phyloP scores from a whole-genome alignment of 1,284 basidiomycete genomes.

The Ustanciosporium gigantosporum region DNA sequence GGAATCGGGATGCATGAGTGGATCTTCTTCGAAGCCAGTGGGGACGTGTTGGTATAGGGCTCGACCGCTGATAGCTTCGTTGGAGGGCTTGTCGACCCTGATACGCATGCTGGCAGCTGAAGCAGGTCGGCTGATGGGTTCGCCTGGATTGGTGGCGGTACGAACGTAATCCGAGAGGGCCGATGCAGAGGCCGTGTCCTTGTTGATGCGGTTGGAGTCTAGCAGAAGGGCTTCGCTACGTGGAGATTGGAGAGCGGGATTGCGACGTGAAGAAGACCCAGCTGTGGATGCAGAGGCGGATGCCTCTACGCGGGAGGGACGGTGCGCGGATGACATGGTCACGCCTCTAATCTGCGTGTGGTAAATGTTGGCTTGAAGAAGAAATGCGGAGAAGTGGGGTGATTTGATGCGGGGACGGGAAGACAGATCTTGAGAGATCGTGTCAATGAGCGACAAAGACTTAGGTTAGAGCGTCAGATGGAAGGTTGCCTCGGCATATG shows the following conservation, averaged over 20 bases:
- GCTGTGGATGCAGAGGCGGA: neutral
- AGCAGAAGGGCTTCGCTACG: slow-evolving; percentile 15
- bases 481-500: too few species aligned
- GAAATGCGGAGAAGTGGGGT: too few species aligned
- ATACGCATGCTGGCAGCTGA: slow-evolving; percentile 51
- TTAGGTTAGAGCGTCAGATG: too few species aligned
- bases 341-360: too few species aligned
- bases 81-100: slow-evolving; percentile 47
- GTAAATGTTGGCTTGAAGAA: too few species aligned
- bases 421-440: too few species aligned
- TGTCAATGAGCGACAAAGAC: too few species aligned
- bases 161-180: slow-evolving; percentile 30
- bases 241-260: neutral
- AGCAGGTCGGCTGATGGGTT: slow-evolving; percentile 41
- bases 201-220: slow-evolving; percentile 25
- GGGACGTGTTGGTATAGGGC: slow-evolving; percentile 49
- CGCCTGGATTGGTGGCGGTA: slow-evolving; percentile 8
- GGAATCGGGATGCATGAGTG: slow-evolving; percentile 22
- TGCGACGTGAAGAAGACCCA: neutral
- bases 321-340: too few species aligned
- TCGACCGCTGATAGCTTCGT: slow-evolving; percentile 35
- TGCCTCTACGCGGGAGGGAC: too few species aligned
- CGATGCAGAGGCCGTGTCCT: slow-evolving; percentile 22
- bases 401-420: too few species aligned
- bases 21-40: slow-evolving; percentile 47